Base-by-base conservation (phyloP, 192 early-diverging fungal species). In the Entrophospora sp. region DNA sequence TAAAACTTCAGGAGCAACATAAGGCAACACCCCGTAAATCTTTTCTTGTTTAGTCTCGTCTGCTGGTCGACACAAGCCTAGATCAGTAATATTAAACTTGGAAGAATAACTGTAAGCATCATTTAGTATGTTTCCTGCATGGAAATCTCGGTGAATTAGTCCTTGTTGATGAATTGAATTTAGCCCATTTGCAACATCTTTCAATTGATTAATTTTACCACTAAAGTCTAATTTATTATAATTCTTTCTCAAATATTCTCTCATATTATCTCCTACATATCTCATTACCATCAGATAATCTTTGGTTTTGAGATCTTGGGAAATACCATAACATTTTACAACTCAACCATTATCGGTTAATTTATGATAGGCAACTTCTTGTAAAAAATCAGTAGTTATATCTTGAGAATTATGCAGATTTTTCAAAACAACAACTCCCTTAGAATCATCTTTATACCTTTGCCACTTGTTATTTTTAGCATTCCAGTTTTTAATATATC, bases 1-100 rank as follows among this genome's bases (percentile, higher is more conserved):
- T 31, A 76, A 59, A 8, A 68, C 53, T 56, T 76, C 74, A 0
- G 74, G 74, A 3, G 74, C 71, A n/a, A 72, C 69, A 27, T 72
- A 76, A 12, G 74, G 74, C 0, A 76, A 60, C 9, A 76, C 71
- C 12, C 58, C 58, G 22, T 20, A 60, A 5, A 60, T 60, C 7
- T 60, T 22, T 42, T 60, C 36, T 27, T 60, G 3, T 10, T 20
- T 42, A 20, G 0, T 25, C 3, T 42, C 18, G 1, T 1, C 38
- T 3, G 2, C 20, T 2, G n/a, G 58, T 13, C 3, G 35, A 42
- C 58, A 40, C 24, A 60, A 38, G 0, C 58, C 58, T 34, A 60
- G 40, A 60, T 60, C 58, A 1, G 18, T 24, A 60, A 52, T 52
- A 22, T 6, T 14, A 9, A 40, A 14, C 14, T 40, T 40, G 6